Evolutionary conservation across 208 protist species (phyloP), one percentile per base, ranked within the genome.

Genomic region (Trypanosoma platydactyli): DNA sequence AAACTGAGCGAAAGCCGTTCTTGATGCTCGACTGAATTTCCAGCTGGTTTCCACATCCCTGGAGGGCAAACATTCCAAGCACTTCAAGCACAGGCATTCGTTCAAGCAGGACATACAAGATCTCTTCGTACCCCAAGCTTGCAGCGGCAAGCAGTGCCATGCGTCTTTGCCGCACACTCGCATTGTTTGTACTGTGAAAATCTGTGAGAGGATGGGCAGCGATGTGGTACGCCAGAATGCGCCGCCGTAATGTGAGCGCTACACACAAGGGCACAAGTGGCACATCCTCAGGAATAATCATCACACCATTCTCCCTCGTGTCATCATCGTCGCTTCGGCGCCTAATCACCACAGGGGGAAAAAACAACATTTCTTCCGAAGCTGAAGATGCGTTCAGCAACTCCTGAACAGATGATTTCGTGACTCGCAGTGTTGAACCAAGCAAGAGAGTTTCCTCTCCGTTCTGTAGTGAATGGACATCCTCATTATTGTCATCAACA

Each of bases 61-160:
- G 53, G 13, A 94, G 30, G 5, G 77, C 75, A 71, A 91, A 94
- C 27, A 79, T 58, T 18, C 64, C 79, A 9, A 94, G 67, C 9
- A 90, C 12, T 63, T 94, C 87, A 66, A 82, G 68, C 29, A 86
- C 60, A 2, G 74, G 68, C 22, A 89, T 83, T 24, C 84, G 85
- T 76, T 91, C 79, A 20, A 91, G 77, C 29, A 94, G 62, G 15
- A 87, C 83, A 42, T 82, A 83, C 22, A 94, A 58, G 27, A 91
- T 77, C 9, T 86, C 77, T 18, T 51, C 63, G 64, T 94, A 94
- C 33, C 88, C 88, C 0, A 94, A 73, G 6, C 83, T 79, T 25
- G 81, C 85, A 18, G 80, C 73, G 5, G 76, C 83, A 24, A 84
- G 77, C 18, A 94, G 54, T 20, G 88, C 82, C 54, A 77, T 79